These are phyloP conservation scores for Zarea fungicola DNA, from an alignment of 2,329 filamentous ascomycete species.

Conservation along the genomic window DNA sequence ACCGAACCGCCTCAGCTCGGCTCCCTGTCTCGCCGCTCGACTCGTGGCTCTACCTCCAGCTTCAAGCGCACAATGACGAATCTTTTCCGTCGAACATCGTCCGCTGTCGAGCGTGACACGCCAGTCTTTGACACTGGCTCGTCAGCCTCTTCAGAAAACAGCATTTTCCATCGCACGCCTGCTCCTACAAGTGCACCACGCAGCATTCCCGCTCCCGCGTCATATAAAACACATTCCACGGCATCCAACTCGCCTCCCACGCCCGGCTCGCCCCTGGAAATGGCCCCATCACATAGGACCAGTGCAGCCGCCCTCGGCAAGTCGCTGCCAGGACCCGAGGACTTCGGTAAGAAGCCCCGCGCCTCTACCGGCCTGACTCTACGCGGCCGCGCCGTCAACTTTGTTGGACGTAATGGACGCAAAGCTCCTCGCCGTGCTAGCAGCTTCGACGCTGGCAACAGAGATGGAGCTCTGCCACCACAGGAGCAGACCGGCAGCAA, in stretches of 20 bases:
- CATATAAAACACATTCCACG: slow-evolving; percentile 42
- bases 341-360: slow-evolving; percentile 47
- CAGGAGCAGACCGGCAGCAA: slow-evolving; percentile 21
- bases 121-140: slow-evolving; percentile 18
- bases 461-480: slow-evolving; percentile 20
- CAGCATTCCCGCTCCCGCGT: slow-evolving; percentile 16
- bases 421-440: slow-evolving; percentile 34
- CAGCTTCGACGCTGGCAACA: slow-evolving; percentile 42
- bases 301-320: slow-evolving; percentile 21
- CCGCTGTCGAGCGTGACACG: slow-evolving; percentile 23
- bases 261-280: slow-evolving; percentile 41
- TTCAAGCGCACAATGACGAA: slow-evolving; percentile 47
- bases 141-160: slow-evolving; percentile 12
- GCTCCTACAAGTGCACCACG: slow-evolving; percentile 32
- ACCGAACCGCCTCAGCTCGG: slow-evolving; percentile 16
- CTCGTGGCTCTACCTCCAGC: slow-evolving; percentile 38
- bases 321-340: slow-evolving; percentile 36
- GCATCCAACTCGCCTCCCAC: slow-evolving; percentile 48
- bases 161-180: slow-evolving; percentile 24
- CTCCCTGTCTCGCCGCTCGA: slow-evolving; percentile 35
- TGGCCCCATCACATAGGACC: slow-evolving; percentile 27
- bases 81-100: slow-evolving; percentile 42
- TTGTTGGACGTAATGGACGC: slow-evolving; percentile 30
- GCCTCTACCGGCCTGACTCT: slow-evolving; percentile 47
- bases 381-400: slow-evolving; percentile 44